Conservation (phyloP, 768 basidiomycete species). For the Brasilioporus rufonigricans region DNA sequence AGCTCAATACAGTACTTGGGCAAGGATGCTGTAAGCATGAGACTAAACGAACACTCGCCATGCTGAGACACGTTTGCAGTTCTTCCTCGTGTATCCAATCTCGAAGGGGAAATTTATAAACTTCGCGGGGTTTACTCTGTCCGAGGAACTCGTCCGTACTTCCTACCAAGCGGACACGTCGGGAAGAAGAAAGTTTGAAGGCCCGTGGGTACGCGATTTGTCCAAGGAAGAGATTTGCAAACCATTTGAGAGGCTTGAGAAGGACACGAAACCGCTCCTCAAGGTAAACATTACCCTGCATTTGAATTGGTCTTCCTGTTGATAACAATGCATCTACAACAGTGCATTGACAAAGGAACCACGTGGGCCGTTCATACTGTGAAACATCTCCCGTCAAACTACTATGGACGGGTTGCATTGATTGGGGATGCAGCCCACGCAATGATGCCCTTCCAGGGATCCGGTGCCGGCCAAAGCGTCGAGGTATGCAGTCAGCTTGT, state of each 20-base stretch:
- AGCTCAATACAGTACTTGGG: slow-evolving; percentile 51
- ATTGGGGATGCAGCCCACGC: slow-evolving; percentile 44
- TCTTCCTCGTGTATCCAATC: slow-evolving; percentile 61
- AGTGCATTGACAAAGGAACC: slow-evolving; percentile 53
- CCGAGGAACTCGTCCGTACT: slow-evolving; percentile 52
- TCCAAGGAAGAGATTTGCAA: slow-evolving; percentile 44
- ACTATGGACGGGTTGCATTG: slow-evolving; percentile 50
- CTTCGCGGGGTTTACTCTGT: slow-evolving; percentile 54
- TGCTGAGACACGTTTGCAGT: slow-evolving; percentile 35
- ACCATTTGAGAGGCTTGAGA: slow-evolving; percentile 54
- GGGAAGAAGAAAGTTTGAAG: slow-evolving; percentile 16
- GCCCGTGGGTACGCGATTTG: slow-evolving; percentile 49
- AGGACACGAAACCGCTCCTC: slow-evolving; percentile 55
- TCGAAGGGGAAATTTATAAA: slow-evolving; percentile 58
- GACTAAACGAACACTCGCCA: not conserved
- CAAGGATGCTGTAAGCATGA: slow-evolving; percentile 40
- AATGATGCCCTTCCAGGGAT: slow-evolving; percentile 43
- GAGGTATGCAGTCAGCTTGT: slow-evolving; percentile 36
- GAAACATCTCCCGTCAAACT: slow-evolving; percentile 48
- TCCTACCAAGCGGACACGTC: slow-evolving; percentile 27
- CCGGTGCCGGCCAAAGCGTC: slow-evolving; percentile 44
- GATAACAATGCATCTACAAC: not conserved
- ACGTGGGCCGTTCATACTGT: slow-evolving; percentile 67
- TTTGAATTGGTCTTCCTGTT: not conserved
- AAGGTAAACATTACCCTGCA: slow-evolving; percentile 37